Percentiles rank a stretch among this genome's conserved stretches.
phyloP scores from a whole-genome alignment of 257 asterid species.

The Eustoma russellianum region DNA sequence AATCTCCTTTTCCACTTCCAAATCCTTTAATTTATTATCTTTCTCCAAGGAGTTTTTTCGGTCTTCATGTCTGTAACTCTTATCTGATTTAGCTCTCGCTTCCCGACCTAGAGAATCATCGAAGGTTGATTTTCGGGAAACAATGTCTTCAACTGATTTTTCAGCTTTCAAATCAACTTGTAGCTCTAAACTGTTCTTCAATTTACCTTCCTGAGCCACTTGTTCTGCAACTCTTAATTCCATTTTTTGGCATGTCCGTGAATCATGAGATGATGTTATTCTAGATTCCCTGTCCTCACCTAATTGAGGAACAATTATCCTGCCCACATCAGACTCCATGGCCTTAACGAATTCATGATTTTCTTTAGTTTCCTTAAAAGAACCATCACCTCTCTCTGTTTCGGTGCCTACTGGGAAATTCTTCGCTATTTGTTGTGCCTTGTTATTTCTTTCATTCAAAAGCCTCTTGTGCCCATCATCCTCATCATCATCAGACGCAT shows the following conservation, averaged over 20 bases:
- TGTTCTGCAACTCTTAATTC: constrained; percentile 24
- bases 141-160: constrained; percentile 30
- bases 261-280: constrained; percentile 18
- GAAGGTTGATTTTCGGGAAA: constrained; percentile 21
- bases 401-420: constrained; percentile 22
- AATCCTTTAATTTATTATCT: constrained; percentile 23
- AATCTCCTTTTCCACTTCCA: constrained; percentile 38
- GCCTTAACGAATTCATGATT: constrained; percentile 14
- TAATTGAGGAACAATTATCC: constrained; percentile 18
- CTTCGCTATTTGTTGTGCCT: constrained; percentile 23
- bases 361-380: constrained; percentile 27
- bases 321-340: constrained; percentile 22
- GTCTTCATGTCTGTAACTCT: constrained; percentile 35
- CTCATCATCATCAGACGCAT: constrained; percentile 86
- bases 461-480: constrained; percentile 56
- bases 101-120: constrained; percentile 32
- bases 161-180: constrained; percentile 32
- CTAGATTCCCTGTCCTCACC: constrained; percentile 23
- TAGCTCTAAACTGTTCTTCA: constrained; percentile 19
- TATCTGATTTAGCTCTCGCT: constrained; percentile 33
- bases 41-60: constrained; percentile 30
- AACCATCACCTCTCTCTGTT: constrained; percentile 35
- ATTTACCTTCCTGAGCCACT: constrained; percentile 19
- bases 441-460: constrained; percentile 13
- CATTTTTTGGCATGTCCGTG: constrained; percentile 25